Percentiles rank a stretch among this genome's conserved stretches.
Conservation (phyloP, 1,139 yeast species). For the Chernovozyma aurita region DNA sequence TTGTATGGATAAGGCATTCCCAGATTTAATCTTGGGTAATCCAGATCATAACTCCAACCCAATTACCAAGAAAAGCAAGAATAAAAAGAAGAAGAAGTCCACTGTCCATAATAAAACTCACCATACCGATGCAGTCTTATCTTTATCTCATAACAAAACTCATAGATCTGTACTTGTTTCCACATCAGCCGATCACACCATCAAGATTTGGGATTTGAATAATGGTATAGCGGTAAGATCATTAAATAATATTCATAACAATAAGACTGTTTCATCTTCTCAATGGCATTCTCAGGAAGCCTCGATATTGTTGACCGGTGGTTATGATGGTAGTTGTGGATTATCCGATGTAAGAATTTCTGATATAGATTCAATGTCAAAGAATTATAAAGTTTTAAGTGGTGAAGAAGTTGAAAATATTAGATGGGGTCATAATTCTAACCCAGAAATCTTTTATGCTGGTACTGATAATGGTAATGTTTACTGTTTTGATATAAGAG, state of each 20-base stretch:
- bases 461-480: slow-evolving; percentile 93
- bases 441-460: slow-evolving; percentile 69
- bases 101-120: slow-evolving; percentile 61
- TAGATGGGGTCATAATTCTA: slow-evolving; percentile 53
- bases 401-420: slow-evolving; percentile 85
- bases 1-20: slow-evolving; percentile 88
- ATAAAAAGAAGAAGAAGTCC: slow-evolving; percentile 48
- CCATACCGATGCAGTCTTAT: slow-evolving; percentile 91
- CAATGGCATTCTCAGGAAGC: slow-evolving; percentile 80
- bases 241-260: slow-evolving; percentile 50
- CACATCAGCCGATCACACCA: slow-evolving; percentile 92
- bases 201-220: slow-evolving; percentile 91
- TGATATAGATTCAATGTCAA: slow-evolving; percentile 56
- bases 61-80: slow-evolving; percentile 42
- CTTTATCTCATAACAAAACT: slow-evolving; percentile 74
- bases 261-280: slow-evolving; percentile 78
- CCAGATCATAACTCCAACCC: slow-evolving; percentile 48
- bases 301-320: slow-evolving; percentile 84
- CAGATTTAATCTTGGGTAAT: slow-evolving; percentile 88
- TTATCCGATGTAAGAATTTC: slow-evolving; percentile 80
- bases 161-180: slow-evolving; percentile 88
- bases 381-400: slow-evolving; percentile 54
- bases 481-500: slow-evolving; percentile 84
- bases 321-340: slow-evolving; percentile 81
- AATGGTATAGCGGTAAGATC: slow-evolving; percentile 73